Evolutionary conservation across 1,139 yeast genomes (phyloP).

Genomic region (Ashbya aceris): DNA sequence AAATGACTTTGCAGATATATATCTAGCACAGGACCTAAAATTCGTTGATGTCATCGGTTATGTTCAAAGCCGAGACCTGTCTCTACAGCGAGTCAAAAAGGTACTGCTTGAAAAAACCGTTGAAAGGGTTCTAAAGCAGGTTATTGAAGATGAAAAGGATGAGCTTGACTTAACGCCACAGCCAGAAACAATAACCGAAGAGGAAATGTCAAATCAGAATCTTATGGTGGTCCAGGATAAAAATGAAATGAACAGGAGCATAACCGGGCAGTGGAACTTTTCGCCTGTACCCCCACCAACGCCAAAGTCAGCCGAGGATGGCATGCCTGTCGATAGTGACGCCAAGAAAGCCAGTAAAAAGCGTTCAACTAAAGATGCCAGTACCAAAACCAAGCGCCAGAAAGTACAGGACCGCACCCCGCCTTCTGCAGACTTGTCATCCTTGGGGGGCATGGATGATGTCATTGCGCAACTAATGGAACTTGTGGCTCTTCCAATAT

Average conservation of each 20-base stretch:
- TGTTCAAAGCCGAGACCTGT: conserved; percentile 51
- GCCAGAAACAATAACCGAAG: conserved; percentile 19
- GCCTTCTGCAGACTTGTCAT: conserved; percentile 56
- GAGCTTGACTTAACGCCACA: conserved; percentile 35
- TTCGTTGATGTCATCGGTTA: conserved; percentile 44
- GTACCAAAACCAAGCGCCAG: conserved; percentile 26
- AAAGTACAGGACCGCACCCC: conserved; percentile 53
- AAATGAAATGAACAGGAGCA: conserved; percentile 67
- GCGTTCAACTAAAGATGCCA: conserved; percentile 30
- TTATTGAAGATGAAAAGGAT: conserved; percentile 34
- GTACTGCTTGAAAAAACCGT: conserved; percentile 48
- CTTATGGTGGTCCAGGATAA: conserved; percentile 53
- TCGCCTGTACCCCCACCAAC: neutral
- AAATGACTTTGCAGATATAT: conserved; percentile 33
- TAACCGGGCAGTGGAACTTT: conserved; percentile 59
- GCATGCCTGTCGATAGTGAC: conserved; percentile 7
- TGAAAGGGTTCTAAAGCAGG: conserved; percentile 40
- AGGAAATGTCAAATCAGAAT: conserved; percentile 31
- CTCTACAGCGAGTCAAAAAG: conserved; percentile 60
- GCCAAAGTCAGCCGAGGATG: conserved; percentile 11
- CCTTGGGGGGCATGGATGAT: conserved; percentile 83
- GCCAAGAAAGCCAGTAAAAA: conserved; percentile 30
- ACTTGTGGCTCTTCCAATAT: conserved; percentile 78
- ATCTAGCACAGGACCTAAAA: conserved; percentile 51
- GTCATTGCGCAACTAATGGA: conserved; percentile 82